These are phyloP conservation scores for Xylariaceae sp. DNA, from an alignment of 2,329 filamentous ascomycete species.

Conservation along the genomic window DNA sequence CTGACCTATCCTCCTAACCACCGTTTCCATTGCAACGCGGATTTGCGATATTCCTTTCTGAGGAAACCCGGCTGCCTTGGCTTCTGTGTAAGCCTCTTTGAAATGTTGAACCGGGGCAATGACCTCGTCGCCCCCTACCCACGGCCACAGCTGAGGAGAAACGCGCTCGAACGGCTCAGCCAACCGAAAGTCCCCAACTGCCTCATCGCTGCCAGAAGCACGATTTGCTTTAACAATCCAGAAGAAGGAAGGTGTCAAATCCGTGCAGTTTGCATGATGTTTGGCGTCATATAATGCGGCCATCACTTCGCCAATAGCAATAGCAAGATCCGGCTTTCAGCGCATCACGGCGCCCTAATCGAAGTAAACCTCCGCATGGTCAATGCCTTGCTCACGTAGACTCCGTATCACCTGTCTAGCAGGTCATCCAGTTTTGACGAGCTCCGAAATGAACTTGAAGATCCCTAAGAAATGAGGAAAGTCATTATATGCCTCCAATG, in stretches of 20 bases:
- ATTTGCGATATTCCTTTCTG: neutral
- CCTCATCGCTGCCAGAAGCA: neutral
- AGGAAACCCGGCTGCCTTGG: neutral
- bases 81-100: neutral
- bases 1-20: neutral
- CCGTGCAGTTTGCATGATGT: neutral
- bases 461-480: neutral
- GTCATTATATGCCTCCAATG: neutral
- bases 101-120: neutral
- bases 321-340: neutral
- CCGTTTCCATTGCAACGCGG: neutral
- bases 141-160: neutral
- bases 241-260: neutral
- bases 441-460: neutral
- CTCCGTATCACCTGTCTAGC: neutral
- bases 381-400: neutral
- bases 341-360: neutral
- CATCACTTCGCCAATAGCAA: neutral
- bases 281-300: neutral
- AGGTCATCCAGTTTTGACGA: neutral
- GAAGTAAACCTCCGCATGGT: neutral
- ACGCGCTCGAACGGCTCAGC: neutral
- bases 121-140: neutral
- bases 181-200: neutral
- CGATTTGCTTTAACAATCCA: neutral